Conservation (phyloP, 257 asterid genomes). For the Scutellaria galericulata region DNA sequence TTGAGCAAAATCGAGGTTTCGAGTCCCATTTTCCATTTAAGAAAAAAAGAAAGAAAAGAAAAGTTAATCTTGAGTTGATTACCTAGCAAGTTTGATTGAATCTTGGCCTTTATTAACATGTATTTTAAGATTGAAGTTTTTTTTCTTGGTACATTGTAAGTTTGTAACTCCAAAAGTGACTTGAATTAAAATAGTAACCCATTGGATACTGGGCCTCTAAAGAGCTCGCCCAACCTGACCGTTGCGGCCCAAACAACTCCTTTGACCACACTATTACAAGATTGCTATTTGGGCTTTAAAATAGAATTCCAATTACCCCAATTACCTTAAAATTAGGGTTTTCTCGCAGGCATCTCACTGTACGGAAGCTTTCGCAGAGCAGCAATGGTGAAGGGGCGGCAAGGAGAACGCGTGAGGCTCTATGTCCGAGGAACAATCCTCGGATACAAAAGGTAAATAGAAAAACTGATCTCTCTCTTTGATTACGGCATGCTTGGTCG, state of each 20-base stretch:
- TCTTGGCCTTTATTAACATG: no score
- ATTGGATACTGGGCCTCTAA: no score
- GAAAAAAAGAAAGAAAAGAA: no score
- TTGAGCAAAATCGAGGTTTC: no score
- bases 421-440: constrained; percentile 48
- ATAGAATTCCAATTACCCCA: background rate
- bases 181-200: no score
- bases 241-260: background rate
- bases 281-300: background rate
- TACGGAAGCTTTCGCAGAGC: background rate
- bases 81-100: no score
- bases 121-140: no score
- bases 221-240: background rate
- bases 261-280: background rate
- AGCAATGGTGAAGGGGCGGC: constrained; percentile 46
- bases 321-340: constrained; percentile 24
- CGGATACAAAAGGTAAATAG: constrained; percentile 43
- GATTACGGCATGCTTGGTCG: background rate
- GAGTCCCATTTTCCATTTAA: no score
- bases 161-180: no score
- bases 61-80: no score
- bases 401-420: constrained; percentile 44
- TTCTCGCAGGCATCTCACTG: background rate
- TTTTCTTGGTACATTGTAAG: no score
- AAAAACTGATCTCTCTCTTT: no score